phyloP scores from a whole-genome alignment of 2,329 filamentous ascomycete species.

The Xylaria sp. region DNA sequence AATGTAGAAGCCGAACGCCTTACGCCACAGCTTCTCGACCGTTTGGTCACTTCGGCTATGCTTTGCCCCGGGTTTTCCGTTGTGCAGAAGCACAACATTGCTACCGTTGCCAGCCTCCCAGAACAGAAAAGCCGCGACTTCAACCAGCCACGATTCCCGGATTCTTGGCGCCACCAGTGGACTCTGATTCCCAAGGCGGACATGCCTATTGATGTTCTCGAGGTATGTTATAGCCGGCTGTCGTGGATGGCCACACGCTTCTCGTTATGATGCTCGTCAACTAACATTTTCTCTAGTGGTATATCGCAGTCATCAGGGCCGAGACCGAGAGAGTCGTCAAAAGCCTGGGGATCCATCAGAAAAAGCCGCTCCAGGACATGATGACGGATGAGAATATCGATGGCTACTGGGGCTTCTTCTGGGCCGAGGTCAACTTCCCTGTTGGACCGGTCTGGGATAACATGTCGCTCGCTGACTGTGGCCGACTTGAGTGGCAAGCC shows the following conservation, averaged over 20 bases:
- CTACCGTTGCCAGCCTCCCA: conserved; percentile 47
- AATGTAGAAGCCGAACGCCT: conserved; percentile 47
- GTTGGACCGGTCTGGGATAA: conserved; percentile 51
- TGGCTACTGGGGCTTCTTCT: conserved; percentile 60
- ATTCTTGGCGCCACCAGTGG: conserved; percentile 59
- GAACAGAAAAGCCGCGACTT: conserved; percentile 46
- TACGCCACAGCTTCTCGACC: conserved; percentile 58
- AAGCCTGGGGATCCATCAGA: conserved; percentile 49
- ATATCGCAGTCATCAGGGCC: conserved; percentile 60
- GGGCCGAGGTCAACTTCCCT: conserved; percentile 52
- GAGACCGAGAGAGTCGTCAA: conserved; percentile 53
- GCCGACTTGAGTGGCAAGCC: conserved; percentile 53
- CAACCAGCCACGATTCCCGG: conserved; percentile 55
- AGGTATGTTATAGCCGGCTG: conserved; percentile 50
- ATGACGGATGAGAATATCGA: conserved; percentile 40
- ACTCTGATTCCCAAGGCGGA: conserved; percentile 56
- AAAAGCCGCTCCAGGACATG: conserved; percentile 43
- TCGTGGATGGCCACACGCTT: not conserved
- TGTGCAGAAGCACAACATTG: conserved; percentile 65
- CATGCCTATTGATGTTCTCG: conserved; percentile 57
- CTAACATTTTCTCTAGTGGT: conserved; percentile 53
- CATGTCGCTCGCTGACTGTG: conserved; percentile 55
- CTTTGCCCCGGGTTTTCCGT: conserved; percentile 65
- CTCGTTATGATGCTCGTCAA: not conserved
- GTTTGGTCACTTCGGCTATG: conserved; percentile 59